Base-by-base conservation (phyloP, 441 rosid genomes). In the Jatropha multifida region DNA sequence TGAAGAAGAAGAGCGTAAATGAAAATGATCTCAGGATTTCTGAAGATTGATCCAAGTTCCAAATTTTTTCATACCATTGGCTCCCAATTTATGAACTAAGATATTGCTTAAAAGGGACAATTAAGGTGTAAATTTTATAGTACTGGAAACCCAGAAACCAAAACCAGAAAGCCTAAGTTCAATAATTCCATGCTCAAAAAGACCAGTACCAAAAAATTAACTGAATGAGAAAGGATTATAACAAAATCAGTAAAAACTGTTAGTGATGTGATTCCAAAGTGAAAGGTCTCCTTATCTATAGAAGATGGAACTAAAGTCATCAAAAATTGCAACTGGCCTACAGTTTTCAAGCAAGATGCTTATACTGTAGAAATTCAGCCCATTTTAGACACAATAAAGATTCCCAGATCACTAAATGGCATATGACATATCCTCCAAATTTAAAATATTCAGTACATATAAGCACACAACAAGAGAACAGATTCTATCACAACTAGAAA, bases 1-100 rank as follows among this genome's bases (percentile, higher is more conserved):
- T 40, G 5, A 17, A 66, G n/a, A 18, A 0, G 9, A 14, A 38
- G 60, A 55, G 18, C n/a, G 76, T 61, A 48, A 44, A 62, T n/a
- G 62, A n/a, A 76, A 74, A 69, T 73, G 20, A 69, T 18, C 20
- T 32, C 2, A 27, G 46, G 46, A 65, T 13, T 20, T 44, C 54
- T 65, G 32, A 23, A 27, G 59, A 72, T 32, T 32, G 27, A 18
- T 61, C 59, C 44, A 48, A 72, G 41, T 58, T 70, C 40, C 48
- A 70, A 20, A n/a, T 3, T n/a, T 44, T 42, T 3, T 40, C 55
- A 37, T 71, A 59, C 17, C 15, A 71, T 23, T 23, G 1, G 8
- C 9, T 6, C 6, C 40, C 3, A 5, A 5, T 40, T 71, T 44
- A 41, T 23, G 42, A 17, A 58, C 20, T n/a, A 32, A 20, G 5